phyloP scores from a whole-genome alignment of 805 yeast genomes.

The Metschnikowia corniflorae region DNA sequence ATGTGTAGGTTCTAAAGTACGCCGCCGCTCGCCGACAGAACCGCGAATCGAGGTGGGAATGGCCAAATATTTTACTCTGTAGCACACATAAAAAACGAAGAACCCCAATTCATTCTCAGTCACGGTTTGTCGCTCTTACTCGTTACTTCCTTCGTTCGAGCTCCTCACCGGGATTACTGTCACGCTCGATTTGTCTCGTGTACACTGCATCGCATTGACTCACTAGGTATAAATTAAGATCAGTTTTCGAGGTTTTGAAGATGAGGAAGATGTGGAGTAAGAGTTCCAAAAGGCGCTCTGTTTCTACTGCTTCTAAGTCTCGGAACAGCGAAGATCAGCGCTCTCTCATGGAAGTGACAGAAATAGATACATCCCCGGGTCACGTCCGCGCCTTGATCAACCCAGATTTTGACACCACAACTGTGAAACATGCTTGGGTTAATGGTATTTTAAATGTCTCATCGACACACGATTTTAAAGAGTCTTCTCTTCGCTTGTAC shows the following conservation, averaged over 20 bases:
- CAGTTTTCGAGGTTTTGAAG: not conserved
- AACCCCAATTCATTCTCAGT: too few species aligned
- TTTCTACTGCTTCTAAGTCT: constrained; percentile 7
- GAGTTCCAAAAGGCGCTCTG: constrained; percentile 17
- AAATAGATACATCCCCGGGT: constrained; percentile 7
- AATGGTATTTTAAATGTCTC: constrained; percentile 35
- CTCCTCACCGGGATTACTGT: too few species aligned
- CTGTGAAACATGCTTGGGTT: constrained; percentile 35
- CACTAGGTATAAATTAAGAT: too few species aligned
- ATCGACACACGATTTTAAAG: constrained; percentile 28
- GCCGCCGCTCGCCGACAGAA: constrained; percentile 6
- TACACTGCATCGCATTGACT: too few species aligned
- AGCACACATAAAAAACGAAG: too few species aligned
- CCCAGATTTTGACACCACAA: constrained; percentile 31
- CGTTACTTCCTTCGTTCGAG: too few species aligned
- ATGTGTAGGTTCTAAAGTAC: constrained; percentile 1
- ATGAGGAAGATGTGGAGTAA: constrained; percentile 20
- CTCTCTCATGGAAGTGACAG: constrained; percentile 3
- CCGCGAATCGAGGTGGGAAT: constrained; percentile 5
- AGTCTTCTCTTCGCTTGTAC: constrained; percentile 15
- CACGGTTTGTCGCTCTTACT: too few species aligned
- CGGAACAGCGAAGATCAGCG: constrained; percentile 4
- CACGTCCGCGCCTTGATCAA: constrained; percentile 21
- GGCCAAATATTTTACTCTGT: too few species aligned
- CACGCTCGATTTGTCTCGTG: too few species aligned